Conservation (phyloP, 2,329 filamentous ascomycete species). For the Sclerotinia subarctica region DNA sequence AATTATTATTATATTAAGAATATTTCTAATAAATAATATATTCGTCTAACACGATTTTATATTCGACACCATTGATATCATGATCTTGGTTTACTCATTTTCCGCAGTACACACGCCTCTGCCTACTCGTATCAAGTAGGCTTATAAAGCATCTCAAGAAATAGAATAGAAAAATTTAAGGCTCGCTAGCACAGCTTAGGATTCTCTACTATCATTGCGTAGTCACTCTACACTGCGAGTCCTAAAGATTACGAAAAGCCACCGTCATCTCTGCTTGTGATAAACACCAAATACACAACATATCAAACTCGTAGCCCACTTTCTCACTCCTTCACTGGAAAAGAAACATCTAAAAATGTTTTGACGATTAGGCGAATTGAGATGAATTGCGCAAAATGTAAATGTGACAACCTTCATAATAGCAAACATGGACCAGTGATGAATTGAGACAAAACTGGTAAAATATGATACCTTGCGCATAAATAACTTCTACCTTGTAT, state of each 20-base stretch:
- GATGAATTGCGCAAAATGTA: background rate
- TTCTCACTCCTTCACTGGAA: background rate
- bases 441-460: background rate
- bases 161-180: background rate
- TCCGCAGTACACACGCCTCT: background rate
- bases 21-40: too few species aligned
- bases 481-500: background rate
- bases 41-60: too few species aligned
- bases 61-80: background rate
- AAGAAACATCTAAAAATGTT: background rate
- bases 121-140: background rate
- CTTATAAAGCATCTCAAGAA: background rate
- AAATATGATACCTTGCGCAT: background rate
- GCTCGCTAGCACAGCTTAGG: background rate
- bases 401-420: background rate
- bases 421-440: background rate
- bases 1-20: too few species aligned
- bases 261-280: background rate
- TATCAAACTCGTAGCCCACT: background rate
- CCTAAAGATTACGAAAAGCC: background rate
- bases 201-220: too few species aligned
- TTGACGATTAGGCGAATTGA: background rate
- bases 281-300: background rate
- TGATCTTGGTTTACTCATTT: background rate
- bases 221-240: background rate